Conservation (phyloP, 345 rosid species). For the Excoecaria cochinchinensis region DNA sequence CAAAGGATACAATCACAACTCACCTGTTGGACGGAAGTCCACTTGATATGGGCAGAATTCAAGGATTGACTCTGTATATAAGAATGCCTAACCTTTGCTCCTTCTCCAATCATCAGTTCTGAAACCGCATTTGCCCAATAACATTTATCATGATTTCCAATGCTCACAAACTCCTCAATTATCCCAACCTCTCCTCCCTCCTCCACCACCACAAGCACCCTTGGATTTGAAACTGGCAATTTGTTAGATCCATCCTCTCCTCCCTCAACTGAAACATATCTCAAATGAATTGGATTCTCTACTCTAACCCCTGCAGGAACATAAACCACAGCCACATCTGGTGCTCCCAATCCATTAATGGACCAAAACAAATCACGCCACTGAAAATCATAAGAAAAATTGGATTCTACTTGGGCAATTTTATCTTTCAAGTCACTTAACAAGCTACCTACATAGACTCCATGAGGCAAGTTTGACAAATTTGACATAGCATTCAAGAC, state of each 20-base stretch:
- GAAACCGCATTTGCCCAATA: conserved; percentile 85
- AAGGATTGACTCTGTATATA: conserved; percentile 79
- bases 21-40: conserved; percentile 89
- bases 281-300: conserved; percentile 61
- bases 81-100: conserved; percentile 71
- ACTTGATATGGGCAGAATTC: conserved; percentile 76
- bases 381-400: conserved; percentile 50
- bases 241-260: conserved; percentile 51
- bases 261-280: conserved; percentile 65
- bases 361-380: conserved; percentile 91
- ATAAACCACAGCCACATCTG: conserved; percentile 75
- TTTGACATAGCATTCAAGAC: conserved; percentile 46
- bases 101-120: conserved; percentile 59
- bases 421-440: conserved; percentile 36
- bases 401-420: conserved; percentile 45
- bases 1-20: conserved; percentile 9
- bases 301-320: conserved; percentile 80
- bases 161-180: conserved; percentile 68
- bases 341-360: conserved; percentile 83
- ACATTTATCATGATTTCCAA: conserved; percentile 39
- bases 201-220: conserved; percentile 77
- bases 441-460: conserved; percentile 76
- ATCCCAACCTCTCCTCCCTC: conserved; percentile 77
- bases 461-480: conserved; percentile 59
- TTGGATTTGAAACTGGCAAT: conserved; percentile 83